Conservation (phyloP, 2,329 filamentous ascomycete genomes). For the Aureobasidium leucospermi region DNA sequence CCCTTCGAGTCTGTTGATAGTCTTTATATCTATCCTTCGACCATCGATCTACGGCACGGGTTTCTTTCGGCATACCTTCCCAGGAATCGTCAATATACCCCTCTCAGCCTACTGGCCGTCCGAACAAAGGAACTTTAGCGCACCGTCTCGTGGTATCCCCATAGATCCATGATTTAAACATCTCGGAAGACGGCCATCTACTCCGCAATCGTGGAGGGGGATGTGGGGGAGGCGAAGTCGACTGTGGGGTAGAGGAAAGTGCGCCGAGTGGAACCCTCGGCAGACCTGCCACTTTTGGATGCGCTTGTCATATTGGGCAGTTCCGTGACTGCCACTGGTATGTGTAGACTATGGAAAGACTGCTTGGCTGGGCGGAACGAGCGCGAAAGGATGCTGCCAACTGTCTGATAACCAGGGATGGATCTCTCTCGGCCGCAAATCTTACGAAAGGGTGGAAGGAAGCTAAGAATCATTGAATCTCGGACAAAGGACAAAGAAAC, state of each 20-base stretch:
- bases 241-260: neutral
- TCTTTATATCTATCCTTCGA: conserved; percentile 12
- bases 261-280: conserved; percentile 8
- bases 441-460: neutral
- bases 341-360: neutral
- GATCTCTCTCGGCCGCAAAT: neutral
- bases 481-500: too few species aligned
- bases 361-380: neutral
- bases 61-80: conserved; percentile 4
- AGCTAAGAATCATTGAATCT: neutral
- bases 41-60: neutral
- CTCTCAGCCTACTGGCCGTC: neutral
- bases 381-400: neutral
- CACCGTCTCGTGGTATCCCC: neutral
- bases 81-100: neutral
- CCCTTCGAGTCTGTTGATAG: neutral
- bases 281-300: neutral
- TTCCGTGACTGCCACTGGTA: too few species aligned
- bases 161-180: neutral
- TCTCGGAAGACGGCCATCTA: neutral
- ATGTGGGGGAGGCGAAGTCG: neutral
- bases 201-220: conserved; percentile 4
- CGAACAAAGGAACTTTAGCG: conserved; percentile 1
- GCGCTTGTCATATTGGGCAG: neutral
- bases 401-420: neutral